phyloP scores from a whole-genome alignment of 768 basidiomycete genomes.

The Jaapia argillacea region DNA sequence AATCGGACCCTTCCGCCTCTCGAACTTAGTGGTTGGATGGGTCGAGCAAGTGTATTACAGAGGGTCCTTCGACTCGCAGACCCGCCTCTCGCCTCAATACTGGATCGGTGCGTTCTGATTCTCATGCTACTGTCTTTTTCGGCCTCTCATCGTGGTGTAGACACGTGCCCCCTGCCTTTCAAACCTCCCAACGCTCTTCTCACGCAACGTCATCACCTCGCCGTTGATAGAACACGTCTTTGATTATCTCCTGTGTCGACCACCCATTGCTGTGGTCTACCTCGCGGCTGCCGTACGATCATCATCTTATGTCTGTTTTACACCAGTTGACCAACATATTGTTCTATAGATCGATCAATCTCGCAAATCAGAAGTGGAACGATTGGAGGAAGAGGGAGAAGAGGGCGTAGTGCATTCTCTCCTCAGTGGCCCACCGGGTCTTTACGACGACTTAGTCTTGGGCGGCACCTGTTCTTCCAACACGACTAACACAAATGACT shows the following conservation, averaged over 20 bases:
- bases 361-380: conserved; percentile 56
- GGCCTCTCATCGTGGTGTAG: conserved; percentile 22
- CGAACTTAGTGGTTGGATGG: too few relatives aligned
- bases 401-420: conserved; percentile 78
- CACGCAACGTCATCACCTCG: conserved; percentile 87
- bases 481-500: not conserved
- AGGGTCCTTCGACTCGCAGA: conserved; percentile 67
- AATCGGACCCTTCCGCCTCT: too few relatives aligned
- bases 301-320: not conserved
- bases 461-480: not conserved
- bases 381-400: conserved; percentile 58
- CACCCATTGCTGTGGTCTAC: conserved; percentile 76
- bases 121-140: not conserved
- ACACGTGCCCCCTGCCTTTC: conserved; percentile 74
- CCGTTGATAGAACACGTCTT: conserved; percentile 86
- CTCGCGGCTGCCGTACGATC: conserved; percentile 73
- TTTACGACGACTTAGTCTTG: conserved; percentile 32
- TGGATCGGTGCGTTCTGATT: conserved; percentile 44
- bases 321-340: not conserved
- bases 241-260: conserved; percentile 78
- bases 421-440: conserved; percentile 52
- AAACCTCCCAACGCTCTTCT: conserved; percentile 83
- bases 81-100: conserved; percentile 51
- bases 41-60: conserved; percentile 61
- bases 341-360: conserved; percentile 71